Evolutionary conservation across 2,329 filamentous ascomycete genomes (phyloP), one percentile per base, ranked within the genome.

Genomic region (Claviceps purpurea): DNA sequence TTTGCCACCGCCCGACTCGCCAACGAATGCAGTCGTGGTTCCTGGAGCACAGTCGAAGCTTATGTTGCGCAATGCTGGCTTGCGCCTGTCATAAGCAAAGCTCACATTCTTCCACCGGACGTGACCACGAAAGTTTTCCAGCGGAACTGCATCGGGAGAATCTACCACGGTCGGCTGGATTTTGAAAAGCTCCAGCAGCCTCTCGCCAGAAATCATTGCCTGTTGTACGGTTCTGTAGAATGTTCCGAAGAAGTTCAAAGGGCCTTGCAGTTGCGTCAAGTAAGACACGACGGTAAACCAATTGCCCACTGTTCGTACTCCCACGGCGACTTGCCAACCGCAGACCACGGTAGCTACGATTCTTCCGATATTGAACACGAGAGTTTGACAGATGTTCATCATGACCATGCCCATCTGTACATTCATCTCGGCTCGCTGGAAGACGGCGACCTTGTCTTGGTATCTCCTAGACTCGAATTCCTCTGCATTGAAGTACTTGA

Each of bases 171-270:
- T 95, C 0, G 93, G 91, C 60, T 89, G 82, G 62, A 97, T 93
- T 68, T 95, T 95, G 79, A 98, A 97, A 18, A 98, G 74, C 68
- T 97, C 93, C 51, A 98, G 72, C 65, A 98, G 84, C 18, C 93
- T 84, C 73, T 98, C 93, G 4, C 91, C 90, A 54, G 94, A 96
- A 63, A 98, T 97, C 85, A 98, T 87, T 50, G 91, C 87, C 60
- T 90, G 93, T 68, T 97, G 93, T 5, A 97, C 91, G 56, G 89
- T 93, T 49, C 91, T 81, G 68, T 97, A 98, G 66, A 97, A 97
- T 0, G 89, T 93, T 52, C 91, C 93, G 60, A 93, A 91, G 70
- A 89, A 91, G 66, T 91, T 90, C 55, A 91, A 73, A 1, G 87
- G 87, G 0, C 82, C 82, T 64, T 91, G 87, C 18, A 93, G 73